Percentiles rank a stretch among this genome's conserved stretches.
phyloP scores from a whole-genome alignment of 352 stramenopile genomes.

The Phytopythium sindhum region DNA sequence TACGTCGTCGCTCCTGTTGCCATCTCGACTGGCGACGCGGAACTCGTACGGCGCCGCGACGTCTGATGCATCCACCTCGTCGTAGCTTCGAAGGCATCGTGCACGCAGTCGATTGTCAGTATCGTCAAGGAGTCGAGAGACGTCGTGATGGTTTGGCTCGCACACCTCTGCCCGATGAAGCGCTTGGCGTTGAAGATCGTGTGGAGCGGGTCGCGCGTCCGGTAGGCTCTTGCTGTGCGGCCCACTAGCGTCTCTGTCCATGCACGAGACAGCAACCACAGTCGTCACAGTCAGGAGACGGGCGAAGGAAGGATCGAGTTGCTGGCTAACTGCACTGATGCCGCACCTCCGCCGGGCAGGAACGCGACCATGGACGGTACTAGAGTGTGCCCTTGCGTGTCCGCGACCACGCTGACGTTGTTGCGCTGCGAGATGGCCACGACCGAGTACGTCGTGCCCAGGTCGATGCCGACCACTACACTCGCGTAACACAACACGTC shows the following conservation, averaged over 20 bases:
- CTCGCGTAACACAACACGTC: not conserved
- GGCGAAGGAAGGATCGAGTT: no score
- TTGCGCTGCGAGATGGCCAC: constrained; percentile 66
- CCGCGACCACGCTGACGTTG: constrained; percentile 58
- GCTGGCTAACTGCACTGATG: no score
- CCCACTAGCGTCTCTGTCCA: constrained; percentile 42
- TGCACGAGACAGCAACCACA: not conserved
- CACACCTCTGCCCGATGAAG: constrained; percentile 51
- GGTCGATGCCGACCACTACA: constrained; percentile 64
- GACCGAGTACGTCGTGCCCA: constrained; percentile 78
- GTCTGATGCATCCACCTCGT: constrained; percentile 19
- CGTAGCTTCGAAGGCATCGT: constrained; percentile 17
- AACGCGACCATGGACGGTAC: constrained; percentile 70
- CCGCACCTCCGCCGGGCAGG: constrained; percentile 38
- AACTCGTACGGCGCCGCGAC: constrained; percentile 47
- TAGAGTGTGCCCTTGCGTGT: constrained; percentile 42
- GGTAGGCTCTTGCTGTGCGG: constrained; percentile 37
- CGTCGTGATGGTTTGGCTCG: no score
- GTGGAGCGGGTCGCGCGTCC: constrained; percentile 48
- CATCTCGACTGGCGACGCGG: constrained; percentile 13
- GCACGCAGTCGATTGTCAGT: constrained; percentile 7
- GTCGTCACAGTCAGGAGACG: not conserved
- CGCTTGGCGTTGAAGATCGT: constrained; percentile 79
- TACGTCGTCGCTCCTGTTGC: constrained; percentile 18
- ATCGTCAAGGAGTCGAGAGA: no score